Evolutionary conservation across 805 yeast genomes (phyloP).

Genomic region (Lachancea kluyveri): DNA sequence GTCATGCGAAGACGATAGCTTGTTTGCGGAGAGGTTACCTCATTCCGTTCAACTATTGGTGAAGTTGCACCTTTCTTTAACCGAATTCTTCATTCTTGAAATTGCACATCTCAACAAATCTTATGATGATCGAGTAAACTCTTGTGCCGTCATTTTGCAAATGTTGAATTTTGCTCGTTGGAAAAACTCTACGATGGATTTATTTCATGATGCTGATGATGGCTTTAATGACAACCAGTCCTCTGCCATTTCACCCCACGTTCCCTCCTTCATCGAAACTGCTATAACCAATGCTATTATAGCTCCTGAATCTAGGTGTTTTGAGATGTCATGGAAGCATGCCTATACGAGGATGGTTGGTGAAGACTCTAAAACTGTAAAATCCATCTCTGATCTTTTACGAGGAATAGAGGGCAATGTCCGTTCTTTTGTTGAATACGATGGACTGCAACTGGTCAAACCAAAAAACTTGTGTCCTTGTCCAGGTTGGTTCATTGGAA

Average conservation of each 20-base stretch:
- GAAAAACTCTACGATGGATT: slow-evolving; percentile 54
- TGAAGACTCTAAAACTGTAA: slow-evolving; percentile 18
- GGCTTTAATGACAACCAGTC: slow-evolving; percentile 14
- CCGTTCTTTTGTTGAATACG: slow-evolving; percentile 29
- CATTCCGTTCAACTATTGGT: slow-evolving; percentile 59
- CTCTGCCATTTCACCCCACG: slow-evolving; percentile 37
- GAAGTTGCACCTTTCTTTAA: slow-evolving; percentile 60
- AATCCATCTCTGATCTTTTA: slow-evolving; percentile 24
- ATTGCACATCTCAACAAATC: slow-evolving; percentile 56
- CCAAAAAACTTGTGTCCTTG: slow-evolving; percentile 62
- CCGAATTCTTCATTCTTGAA: slow-evolving; percentile 56
- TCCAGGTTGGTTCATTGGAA: slow-evolving; percentile 84
- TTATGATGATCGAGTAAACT: slow-evolving; percentile 51
- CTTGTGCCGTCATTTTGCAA: slow-evolving; percentile 63
- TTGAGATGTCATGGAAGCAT: slow-evolving; percentile 66
- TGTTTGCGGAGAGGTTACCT: slow-evolving; percentile 51
- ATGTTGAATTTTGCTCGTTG: slow-evolving; percentile 59
- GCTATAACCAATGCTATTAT: slow-evolving; percentile 68
- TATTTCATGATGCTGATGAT: slow-evolving; percentile 38
- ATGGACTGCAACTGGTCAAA: slow-evolving; percentile 28
- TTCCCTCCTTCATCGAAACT: slow-evolving; percentile 83
- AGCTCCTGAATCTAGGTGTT: slow-evolving; percentile 74
- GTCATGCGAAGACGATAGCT: slow-evolving; percentile 37
- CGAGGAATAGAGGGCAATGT: slow-evolving; percentile 19
- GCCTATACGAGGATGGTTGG: slow-evolving; percentile 29